Evolutionary conservation across 805 yeast species (phyloP), one percentile per base, ranked within the genome.

Genomic region (Brettanomyces nanus): DNA sequence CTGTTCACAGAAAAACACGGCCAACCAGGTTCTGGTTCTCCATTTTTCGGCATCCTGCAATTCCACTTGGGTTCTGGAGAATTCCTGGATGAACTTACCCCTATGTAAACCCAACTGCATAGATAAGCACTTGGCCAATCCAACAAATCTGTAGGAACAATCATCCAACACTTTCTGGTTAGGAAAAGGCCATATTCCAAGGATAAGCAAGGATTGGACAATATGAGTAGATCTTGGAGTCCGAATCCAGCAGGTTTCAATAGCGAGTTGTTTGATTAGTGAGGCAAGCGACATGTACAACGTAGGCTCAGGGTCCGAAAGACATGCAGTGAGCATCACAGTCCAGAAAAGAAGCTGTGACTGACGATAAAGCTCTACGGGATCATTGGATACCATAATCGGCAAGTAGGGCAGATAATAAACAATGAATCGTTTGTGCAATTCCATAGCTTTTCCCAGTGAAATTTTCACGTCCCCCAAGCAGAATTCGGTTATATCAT

Each of bases 211-310:
- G 0, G 96, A 95, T 54, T 89, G 97, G 6, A 89, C 85, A 28
- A 89, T 89, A 56, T 89, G 95, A 0, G 96, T 85, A 3, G 95
- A 84, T 53, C 97, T 70, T 2, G 97, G 96, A 0, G 97, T 89
- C 40, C 89, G 66, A 35, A 87, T 76, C 94, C 95, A 85, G 60
- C 95, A 86, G 0, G 94, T 85, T 52, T 85, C 95, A 37, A 85
- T 85, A 0, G 95, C 95, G 47, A 87, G 63, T 51, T 85, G 92
- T 51, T 84, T 85, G 47, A 89, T 83, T 30, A 85, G 66, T 2
- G 85, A 75, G 13, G 92, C 81, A 33, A 87, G 63, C 21, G 81
- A 70, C 58, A 75, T 74, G 63, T 89, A 89, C 33, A 86, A 55
- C 0, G 83, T 69, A 3, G 97, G 95, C 35, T 84, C 90, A 0